Percentiles rank a stretch among this genome's conserved stretches.
phyloP scores from a whole-genome alignment of 805 yeast species.

The Wickerhamomyces chaumierensis region DNA sequence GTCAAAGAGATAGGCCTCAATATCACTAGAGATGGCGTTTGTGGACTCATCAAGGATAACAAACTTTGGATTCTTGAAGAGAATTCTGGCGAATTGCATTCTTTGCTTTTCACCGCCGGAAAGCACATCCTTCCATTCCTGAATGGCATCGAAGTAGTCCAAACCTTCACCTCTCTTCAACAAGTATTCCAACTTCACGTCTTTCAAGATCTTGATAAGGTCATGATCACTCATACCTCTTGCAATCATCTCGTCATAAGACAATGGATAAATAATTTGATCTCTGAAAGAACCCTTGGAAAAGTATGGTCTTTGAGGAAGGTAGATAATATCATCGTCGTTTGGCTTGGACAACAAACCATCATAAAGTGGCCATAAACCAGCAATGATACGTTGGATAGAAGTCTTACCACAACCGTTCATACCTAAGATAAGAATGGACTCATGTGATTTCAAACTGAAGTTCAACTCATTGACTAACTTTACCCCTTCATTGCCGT shows the following conservation, averaged over 20 bases:
- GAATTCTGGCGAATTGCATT: constrained; percentile 74
- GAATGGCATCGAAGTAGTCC: constrained; percentile 29
- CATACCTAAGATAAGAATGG: constrained; percentile 70
- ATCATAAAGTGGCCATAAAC: constrained; percentile 81
- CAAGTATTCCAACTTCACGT: constrained; percentile 74
- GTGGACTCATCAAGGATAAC: constrained; percentile 90
- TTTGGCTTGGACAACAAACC: constrained; percentile 78
- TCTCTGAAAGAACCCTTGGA: constrained; percentile 78
- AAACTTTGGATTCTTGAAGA: constrained; percentile 71
- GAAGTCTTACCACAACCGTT: constrained; percentile 90
- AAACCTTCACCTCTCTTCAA: constrained; percentile 51
- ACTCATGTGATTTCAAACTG: constrained; percentile 38
- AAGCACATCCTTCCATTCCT: constrained; percentile 83
- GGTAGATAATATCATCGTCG: constrained; percentile 55
- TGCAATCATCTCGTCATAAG: constrained; percentile 65
- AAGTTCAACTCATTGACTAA: constrained; percentile 54
- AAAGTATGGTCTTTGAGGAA: constrained; percentile 84
- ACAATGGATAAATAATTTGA: constrained; percentile 80
- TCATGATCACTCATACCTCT: constrained; percentile 62
- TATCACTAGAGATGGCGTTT: constrained; percentile 81
- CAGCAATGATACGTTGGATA: constrained; percentile 72
- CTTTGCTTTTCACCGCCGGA: constrained; percentile 97
- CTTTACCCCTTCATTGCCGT: constrained; percentile 50
- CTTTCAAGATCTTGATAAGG: constrained; percentile 52
- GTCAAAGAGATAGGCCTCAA: constrained; percentile 80